phyloP scores from a whole-genome alignment of 169 alveolate species.

The Theileria sp. region DNA sequence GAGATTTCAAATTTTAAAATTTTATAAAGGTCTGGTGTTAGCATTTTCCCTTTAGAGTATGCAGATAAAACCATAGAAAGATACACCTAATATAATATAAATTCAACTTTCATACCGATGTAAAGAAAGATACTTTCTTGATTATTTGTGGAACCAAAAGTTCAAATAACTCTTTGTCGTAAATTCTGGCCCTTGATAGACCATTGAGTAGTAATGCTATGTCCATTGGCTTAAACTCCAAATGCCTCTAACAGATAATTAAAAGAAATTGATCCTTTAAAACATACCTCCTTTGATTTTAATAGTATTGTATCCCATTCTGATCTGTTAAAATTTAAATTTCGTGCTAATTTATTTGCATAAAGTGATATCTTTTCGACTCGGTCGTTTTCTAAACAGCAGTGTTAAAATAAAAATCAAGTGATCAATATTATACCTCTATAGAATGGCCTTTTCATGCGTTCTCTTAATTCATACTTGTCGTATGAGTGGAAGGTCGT shows the following conservation, averaged over 20 bases:
- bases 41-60: conserved; percentile 52
- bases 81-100: conserved; percentile 11
- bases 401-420: not conserved
- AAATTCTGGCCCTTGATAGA: conserved; percentile 44
- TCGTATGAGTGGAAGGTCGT: conserved; percentile 12
- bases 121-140: conserved; percentile 17
- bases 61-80: conserved; percentile 70
- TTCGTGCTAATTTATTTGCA: conserved; percentile 42
- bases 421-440: not conserved
- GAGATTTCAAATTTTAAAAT: conserved; percentile 28
- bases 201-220: conserved; percentile 59
- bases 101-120: conserved; percentile 33
- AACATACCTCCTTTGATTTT: conserved; percentile 12
- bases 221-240: conserved; percentile 49
- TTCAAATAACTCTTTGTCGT: conserved; percentile 30
- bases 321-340: not conserved
- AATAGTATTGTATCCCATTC: conserved; percentile 18
- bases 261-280: not conserved
- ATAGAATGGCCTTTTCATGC: conserved; percentile 1
- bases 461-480: not conserved
- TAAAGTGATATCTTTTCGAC: not conserved
- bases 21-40: conserved; percentile 20
- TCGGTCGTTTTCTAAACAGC: not conserved
- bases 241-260: conserved; percentile 5
- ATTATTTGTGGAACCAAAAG: conserved; percentile 21